These are phyloP conservation scores for Chlorella sp. DNA, from an alignment of 139 green algal genomes.

Conservation along the genomic window DNA sequence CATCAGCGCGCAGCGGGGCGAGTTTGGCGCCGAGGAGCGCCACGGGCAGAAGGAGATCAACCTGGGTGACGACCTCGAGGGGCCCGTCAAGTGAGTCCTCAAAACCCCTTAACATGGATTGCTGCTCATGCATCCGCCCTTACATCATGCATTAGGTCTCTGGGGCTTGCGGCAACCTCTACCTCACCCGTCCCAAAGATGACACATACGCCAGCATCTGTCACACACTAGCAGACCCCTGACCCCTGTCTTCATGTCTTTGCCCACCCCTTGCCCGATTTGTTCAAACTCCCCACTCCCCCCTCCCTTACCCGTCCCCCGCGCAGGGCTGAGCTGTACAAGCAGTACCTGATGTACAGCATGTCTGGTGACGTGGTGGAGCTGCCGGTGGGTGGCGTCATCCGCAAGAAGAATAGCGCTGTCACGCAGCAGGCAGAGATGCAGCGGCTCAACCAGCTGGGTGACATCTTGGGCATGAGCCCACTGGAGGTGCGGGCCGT, in stretches of 20 bases:
- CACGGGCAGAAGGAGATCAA: slow-evolving; percentile 93
- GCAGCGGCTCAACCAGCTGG: slow-evolving; percentile 34
- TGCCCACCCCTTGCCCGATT: no score
- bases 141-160: no score
- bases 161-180: no score
- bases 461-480: slow-evolving; percentile 46
- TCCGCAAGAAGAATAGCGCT: slow-evolving; percentile 40
- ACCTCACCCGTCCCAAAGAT: no score
- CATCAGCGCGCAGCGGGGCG: no score
- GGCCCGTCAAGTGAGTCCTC: no score
- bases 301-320: background rate
- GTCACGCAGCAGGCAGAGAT: slow-evolving; percentile 30
- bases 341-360: slow-evolving; percentile 86
- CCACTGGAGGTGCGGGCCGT: background rate
- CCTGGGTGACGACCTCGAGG: slow-evolving; percentile 57
- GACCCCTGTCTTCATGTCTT: no score
- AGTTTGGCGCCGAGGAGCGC: slow-evolving; percentile 46
- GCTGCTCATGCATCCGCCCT: no score
- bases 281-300: background rate
- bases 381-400: slow-evolving; percentile 83
- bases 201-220: no score
- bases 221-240: no score
- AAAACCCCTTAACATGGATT: no score
- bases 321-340: slow-evolving; percentile 88
- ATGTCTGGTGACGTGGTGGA: slow-evolving; percentile 75